Evolutionary conservation across 2,329 filamentous ascomycete genomes (phyloP).

Genomic region (Aureobasidium subglaciale): DNA sequence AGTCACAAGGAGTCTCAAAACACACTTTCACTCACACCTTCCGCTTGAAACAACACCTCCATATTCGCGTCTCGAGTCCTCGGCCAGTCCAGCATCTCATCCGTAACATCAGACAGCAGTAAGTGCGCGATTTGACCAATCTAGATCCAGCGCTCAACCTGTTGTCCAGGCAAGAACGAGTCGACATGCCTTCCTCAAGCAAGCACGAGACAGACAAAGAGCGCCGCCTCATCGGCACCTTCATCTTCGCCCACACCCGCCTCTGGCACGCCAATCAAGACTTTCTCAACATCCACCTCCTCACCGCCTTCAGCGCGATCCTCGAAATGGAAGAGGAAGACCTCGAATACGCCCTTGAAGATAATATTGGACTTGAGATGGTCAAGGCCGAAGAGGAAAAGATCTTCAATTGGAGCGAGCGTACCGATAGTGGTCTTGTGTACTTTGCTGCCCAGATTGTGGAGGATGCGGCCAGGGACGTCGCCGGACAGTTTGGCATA

Average conservation of each 20-base stretch:
- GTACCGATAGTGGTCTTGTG: not conserved
- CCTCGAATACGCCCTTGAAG: not conserved
- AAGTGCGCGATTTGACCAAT: too few relatives aligned
- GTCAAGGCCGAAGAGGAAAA: not conserved
- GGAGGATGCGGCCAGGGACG: not conserved
- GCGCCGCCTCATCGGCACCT: not conserved
- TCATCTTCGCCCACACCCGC: not conserved
- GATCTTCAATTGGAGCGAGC: not conserved
- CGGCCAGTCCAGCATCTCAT: too few relatives aligned
- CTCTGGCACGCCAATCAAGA: not conserved
- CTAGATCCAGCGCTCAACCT: too few relatives aligned
- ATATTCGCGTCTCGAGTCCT: too few relatives aligned
- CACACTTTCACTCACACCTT: too few relatives aligned
- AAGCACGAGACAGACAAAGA: constrained; percentile 8
- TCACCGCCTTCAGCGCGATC: not conserved
- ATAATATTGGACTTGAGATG: not conserved
- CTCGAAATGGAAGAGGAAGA: not conserved
- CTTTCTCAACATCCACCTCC: not conserved
- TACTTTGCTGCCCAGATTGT: not conserved
- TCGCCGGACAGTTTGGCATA: not conserved
- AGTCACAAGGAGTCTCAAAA: too few relatives aligned
- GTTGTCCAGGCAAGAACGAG: not conserved
- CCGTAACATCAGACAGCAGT: too few relatives aligned
- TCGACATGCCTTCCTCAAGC: constrained; percentile 7
- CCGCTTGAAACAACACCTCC: too few relatives aligned